Base-by-base conservation (phyloP, 2,329 filamentous ascomycete species). In the Pseudofabraea citricarpa region DNA sequence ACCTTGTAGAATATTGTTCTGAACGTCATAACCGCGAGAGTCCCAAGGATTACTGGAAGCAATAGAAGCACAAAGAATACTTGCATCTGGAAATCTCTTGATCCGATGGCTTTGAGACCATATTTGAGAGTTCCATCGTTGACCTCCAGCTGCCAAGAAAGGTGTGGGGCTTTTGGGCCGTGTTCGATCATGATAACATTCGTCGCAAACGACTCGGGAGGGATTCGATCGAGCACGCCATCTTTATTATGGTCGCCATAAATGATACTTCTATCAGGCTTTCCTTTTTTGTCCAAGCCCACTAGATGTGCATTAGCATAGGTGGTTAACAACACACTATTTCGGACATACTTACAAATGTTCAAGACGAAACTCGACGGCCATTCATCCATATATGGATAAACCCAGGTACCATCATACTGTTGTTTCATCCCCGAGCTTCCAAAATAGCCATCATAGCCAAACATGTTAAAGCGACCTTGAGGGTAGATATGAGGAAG, bases 371-470 rank as follows among this genome's bases (percentile, higher is more conserved):
- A 29, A 15, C 4, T 29, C 8, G 26, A 29, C 13, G 26, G 26
- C 26, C 26, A 29, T 29, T 29, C 26, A 29, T 29, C 26, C 26
- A 29, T 29, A 29, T 29, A 29, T 4, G 26, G 26, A 29, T 29
- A 29, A 29, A 15, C 15, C 26, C 26, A 29, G 15, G 15, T 29
- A 29, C 26, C 26, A 10, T 29, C 26, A 5, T 5, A 7, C 6
- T 29, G 26, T 15, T 29, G 26, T 15, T 29, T 29, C 26, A 29
- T 29, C 15, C 75, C 79, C 8, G 15, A 29, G 15, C 15, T 15
- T 29, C 26, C 26, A 5, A 15, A 29, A 15, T 29, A n/a, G n/a
- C n/a, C 27, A 12, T 31, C 27, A 10, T 31, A 31, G 6, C 27
- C 27, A 10, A n/a, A 31, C 27, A n/a, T 12, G 16, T 31, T 31